Percentiles rank a stretch among this genome's conserved stretches.
Evolutionary conservation across 2,329 filamentous ascomycete species (phyloP).

Genomic region (Aspergillus sp.): DNA sequence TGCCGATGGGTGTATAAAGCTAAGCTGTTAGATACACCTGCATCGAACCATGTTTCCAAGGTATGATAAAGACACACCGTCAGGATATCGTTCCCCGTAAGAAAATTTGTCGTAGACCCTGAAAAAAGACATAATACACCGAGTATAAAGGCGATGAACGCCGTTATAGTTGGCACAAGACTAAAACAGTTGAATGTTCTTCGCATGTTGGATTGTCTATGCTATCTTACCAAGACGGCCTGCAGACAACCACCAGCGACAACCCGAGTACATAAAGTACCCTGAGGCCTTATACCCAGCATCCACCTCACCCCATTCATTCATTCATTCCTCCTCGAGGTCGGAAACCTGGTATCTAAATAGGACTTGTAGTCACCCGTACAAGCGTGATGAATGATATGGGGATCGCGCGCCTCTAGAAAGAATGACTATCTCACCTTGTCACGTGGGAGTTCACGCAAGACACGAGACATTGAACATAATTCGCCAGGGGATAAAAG

Average conservation of each 20-base stretch:
- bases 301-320: not conserved
- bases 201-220: not conserved
- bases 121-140: conserved; percentile 55
- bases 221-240: not conserved
- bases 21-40: conserved; percentile 25
- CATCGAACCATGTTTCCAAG: not conserved
- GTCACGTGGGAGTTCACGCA: too few relatives aligned
- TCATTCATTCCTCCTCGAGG: too few relatives aligned
- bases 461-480: too few relatives aligned
- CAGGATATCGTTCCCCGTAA: conserved; percentile 51
- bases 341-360: too few relatives aligned
- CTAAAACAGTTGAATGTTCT: conserved; percentile 10
- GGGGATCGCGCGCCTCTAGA: too few relatives aligned
- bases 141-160: conserved; percentile 49
- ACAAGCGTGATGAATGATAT: too few relatives aligned
- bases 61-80: conserved; percentile 37
- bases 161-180: conserved; percentile 44
- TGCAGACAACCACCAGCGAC: not conserved
- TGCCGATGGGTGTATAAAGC: conserved; percentile 32
- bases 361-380: too few relatives aligned
- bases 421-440: too few relatives aligned
- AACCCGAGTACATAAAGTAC: not conserved
- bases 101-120: conserved; percentile 47
- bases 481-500: too few relatives aligned
- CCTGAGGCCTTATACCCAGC: too few relatives aligned